A percentile compares a stretch with the other conserved stretches of the same genome.
Evolutionary conservation across 495 filamentous ascomycete species (phyloP).

Genomic region (Cladorrhinum samala): DNA sequence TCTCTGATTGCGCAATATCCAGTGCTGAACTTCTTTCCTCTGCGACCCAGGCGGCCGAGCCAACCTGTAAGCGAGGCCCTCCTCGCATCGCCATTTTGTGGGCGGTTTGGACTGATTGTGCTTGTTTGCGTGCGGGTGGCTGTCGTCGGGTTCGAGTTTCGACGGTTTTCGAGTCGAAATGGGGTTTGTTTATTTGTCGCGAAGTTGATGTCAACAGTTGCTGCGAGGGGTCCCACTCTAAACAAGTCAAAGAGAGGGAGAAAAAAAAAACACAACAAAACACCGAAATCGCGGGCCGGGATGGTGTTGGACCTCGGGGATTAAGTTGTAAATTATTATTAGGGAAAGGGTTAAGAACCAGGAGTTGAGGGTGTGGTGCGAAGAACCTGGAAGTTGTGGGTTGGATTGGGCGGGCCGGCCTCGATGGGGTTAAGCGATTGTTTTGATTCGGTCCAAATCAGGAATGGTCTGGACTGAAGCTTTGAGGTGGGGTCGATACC

Average conservation of each 20-base stretch:
- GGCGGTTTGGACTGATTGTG: slow-evolving; percentile 49
- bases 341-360: slow-evolving; percentile 7
- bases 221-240: too few species aligned
- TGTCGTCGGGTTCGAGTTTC: not conserved
- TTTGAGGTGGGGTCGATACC: slow-evolving; percentile 13
- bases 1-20: slow-evolving; percentile 54
- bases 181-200: slow-evolving; percentile 4
- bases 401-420: slow-evolving; percentile 13
- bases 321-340: not conserved
- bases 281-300: not conserved
- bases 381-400: slow-evolving; percentile 21
- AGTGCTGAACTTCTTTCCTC: slow-evolving; percentile 46
- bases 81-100: slow-evolving; percentile 49
- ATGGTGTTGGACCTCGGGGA: not conserved
- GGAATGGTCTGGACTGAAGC: slow-evolving; percentile 19
- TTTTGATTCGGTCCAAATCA: slow-evolving; percentile 29
- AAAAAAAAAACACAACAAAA: slow-evolving; percentile 4
- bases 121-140: slow-evolving; percentile 6
- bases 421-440: slow-evolving; percentile 21
- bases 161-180: too few species aligned
- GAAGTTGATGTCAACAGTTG: not conserved
- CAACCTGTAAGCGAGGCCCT: slow-evolving; percentile 48
- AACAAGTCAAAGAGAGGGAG: too few species aligned
- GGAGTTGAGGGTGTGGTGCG: slow-evolving; percentile 11
- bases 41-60: slow-evolving; percentile 48